A percentile compares a stretch with the other conserved stretches of the same genome.
phyloP scores from a whole-genome alignment of 495 filamentous ascomycete genomes.

The Jackrogersella multiformis region DNA sequence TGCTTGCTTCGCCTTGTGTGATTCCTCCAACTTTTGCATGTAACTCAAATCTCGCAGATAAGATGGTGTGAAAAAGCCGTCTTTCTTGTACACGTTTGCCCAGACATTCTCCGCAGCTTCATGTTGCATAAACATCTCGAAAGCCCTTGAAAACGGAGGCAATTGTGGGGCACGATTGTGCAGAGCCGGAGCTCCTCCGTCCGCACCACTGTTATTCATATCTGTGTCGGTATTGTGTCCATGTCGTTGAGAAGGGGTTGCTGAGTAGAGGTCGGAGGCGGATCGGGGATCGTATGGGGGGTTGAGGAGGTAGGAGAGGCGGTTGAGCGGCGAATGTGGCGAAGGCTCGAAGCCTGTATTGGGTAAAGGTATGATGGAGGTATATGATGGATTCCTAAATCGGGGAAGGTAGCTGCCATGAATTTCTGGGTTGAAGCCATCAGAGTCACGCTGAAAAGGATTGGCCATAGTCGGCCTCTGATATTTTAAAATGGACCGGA shows the following conservation, averaged over 20 bases:
- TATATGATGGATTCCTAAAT: slow-evolving; percentile 70
- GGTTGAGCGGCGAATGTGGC: slow-evolving; percentile 57
- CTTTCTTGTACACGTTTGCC: slow-evolving; percentile 39
- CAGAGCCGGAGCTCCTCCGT: slow-evolving; percentile 46
- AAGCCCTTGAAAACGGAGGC: slow-evolving; percentile 70
- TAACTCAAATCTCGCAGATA: slow-evolving; percentile 83
- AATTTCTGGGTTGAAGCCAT: slow-evolving; percentile 45
- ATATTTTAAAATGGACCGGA: no score
- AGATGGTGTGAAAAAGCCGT: slow-evolving; percentile 76
- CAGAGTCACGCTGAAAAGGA: slow-evolving; percentile 42
- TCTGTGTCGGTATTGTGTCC: slow-evolving; percentile 37
- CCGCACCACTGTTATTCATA: slow-evolving; percentile 43
- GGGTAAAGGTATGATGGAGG: slow-evolving; percentile 80
- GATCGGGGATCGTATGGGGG: slow-evolving; percentile 59
- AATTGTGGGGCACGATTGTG: slow-evolving; percentile 50
- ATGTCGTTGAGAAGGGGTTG: slow-evolving; percentile 48
- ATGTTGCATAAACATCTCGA: slow-evolving; percentile 58
- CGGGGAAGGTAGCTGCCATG: slow-evolving; percentile 46
- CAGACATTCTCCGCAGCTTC: slow-evolving; percentile 40
- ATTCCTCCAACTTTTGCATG: slow-evolving; percentile 75
- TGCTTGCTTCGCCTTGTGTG: slow-evolving; percentile 68
- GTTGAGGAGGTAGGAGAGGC: slow-evolving; percentile 71
- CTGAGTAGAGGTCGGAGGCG: slow-evolving; percentile 51
- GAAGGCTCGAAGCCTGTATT: slow-evolving; percentile 50
- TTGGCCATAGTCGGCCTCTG: slow-evolving; percentile 43